A percentile compares a stretch with the other conserved stretches of the same genome.
phyloP scores from a whole-genome alignment of 2,329 filamentous ascomycete genomes.

The Fusarium sp. region DNA sequence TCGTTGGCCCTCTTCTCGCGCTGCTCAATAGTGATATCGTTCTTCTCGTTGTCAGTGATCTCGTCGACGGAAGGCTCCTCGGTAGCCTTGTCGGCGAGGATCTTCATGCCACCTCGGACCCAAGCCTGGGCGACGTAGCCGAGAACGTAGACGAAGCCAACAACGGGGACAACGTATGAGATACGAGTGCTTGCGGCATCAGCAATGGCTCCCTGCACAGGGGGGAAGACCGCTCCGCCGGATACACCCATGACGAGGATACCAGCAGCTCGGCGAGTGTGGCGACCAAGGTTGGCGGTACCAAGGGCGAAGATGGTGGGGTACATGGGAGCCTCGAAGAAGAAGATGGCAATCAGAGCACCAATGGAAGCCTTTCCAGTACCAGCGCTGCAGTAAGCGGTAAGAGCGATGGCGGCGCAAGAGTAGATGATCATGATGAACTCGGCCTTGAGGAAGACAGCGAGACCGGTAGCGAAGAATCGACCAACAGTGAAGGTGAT shows the following conservation, averaged over 20 bases:
- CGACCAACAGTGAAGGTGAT: constrained; percentile 79
- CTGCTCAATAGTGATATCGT: constrained; percentile 29
- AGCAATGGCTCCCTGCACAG: constrained; percentile 36
- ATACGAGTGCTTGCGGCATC: constrained; percentile 40
- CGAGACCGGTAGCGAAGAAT: constrained; percentile 74
- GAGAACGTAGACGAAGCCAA: constrained; percentile 43
- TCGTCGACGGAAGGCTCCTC: constrained; percentile 8
- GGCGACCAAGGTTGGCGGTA: constrained; percentile 77
- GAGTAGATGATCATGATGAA: constrained; percentile 76
- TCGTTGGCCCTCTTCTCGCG: constrained; percentile 37
- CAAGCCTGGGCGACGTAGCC: constrained; percentile 34
- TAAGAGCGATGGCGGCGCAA: constrained; percentile 70
- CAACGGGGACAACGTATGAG: constrained; percentile 39
- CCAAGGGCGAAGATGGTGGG: constrained; percentile 82
- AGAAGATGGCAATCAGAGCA: constrained; percentile 77
- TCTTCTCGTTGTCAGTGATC: constrained; percentile 22
- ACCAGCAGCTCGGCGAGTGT: constrained; percentile 81
- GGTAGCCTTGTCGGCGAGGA: constrained; percentile 22
- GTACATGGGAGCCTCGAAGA: constrained; percentile 85
- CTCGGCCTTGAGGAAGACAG: constrained; percentile 69
- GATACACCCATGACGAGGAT: constrained; percentile 75
- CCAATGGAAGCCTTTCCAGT: constrained; percentile 59
- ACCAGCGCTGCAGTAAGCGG: constrained; percentile 58
- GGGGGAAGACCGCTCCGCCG: constrained; percentile 67
- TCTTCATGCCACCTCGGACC: constrained; percentile 33